phyloP scores from a whole-genome alignment of 1,284 basidiomycete genomes.

The Phaffia rhodozyma region DNA sequence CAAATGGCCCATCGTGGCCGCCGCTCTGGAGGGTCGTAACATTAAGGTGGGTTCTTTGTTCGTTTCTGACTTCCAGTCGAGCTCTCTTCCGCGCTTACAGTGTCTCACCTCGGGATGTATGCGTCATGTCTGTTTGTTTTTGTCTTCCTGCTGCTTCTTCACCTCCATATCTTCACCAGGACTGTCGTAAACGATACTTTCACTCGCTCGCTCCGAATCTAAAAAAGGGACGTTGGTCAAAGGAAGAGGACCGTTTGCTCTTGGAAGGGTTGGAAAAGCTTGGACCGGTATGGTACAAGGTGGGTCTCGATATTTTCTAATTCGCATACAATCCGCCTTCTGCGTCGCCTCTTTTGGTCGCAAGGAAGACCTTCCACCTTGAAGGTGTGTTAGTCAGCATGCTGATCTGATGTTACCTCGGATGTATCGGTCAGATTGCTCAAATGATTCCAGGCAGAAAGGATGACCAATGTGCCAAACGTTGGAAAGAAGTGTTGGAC shows the following conservation, averaged over 20 bases:
- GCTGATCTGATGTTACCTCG: not conserved
- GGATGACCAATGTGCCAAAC: slow-evolving; percentile 23
- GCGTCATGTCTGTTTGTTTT: not conserved
- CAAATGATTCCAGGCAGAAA: slow-evolving; percentile 29
- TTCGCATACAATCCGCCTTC: not conserved
- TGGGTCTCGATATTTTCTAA: not conserved
- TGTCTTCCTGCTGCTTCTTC: not conserved
- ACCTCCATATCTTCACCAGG: not conserved
- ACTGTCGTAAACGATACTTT: slow-evolving; percentile 18
- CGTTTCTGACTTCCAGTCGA: not conserved
- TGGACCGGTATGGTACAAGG: slow-evolving; percentile 18
- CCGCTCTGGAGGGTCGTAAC: slow-evolving; percentile 15
- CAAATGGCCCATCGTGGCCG: slow-evolving; percentile 17
- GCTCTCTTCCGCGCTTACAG: slow-evolving; percentile 3
- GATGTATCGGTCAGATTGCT: not conserved
- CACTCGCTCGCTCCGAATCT: slow-evolving; percentile 18
- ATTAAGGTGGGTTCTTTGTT: slow-evolving; percentile 1
- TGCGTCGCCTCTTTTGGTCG: not conserved
- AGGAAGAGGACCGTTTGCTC: slow-evolving; percentile 16
- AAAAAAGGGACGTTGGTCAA: slow-evolving; percentile 19
- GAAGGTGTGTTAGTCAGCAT: not conserved
- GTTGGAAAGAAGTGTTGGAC: slow-evolving; percentile 18
- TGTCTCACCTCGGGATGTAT: not conserved
- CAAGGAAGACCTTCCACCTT: not conserved
- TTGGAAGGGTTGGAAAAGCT: slow-evolving; percentile 15